Base-by-base conservation (phyloP, 2,329 filamentous ascomycete genomes). In the Aspergillus terreus region DNA sequence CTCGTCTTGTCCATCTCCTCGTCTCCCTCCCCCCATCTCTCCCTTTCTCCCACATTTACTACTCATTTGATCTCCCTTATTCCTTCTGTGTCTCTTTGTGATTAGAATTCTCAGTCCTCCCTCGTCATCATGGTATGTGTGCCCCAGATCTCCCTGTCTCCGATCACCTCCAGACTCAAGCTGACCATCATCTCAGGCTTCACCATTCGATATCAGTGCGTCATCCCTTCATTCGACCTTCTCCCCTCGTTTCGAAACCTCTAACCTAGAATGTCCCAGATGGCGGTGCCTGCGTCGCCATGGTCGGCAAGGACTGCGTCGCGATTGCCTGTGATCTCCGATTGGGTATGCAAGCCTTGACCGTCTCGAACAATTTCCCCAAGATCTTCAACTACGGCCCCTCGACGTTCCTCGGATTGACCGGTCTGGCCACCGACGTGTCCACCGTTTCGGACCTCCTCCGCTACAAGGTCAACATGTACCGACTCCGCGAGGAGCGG, bases 391-490 rank as follows among this genome's bases (percentile, higher is more conserved):
- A 87, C 75, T 97, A 95, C 82, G 91, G 90, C 61, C 73, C 76
- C 68, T 90, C 92, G 69, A 90, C 94, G 65, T 96, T 95, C 76
- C 88, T 99, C 33, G 94, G 94, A 51, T 85, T 99, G 55, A 97
- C 94, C 4, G 94, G 94, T 50, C 88, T 99, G 47, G 94, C 94
- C 55, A 99, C 94, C 64, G 94, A 99, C 73, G 91, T 99, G 59
- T 84, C 83, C 59, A 97, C 92, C 63, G 92, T 99, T 63, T 88
- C 87, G 65, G 92, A 99, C 77, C 87, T 97, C 62, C 95, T 99
- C 83, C 91, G 94, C 70, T 97, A 96, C 85, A 99, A 99, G 82
- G 90, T 95, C 74, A 99, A 99, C 83, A 95, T 99, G 89, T 99
- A 99, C 83, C 89, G 94, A 60, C 84, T 99, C 68, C 90, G 94